These are phyloP conservation scores for Reutealis trisperma DNA, from an alignment of 345 rosid genomes.

Conservation along the genomic window DNA sequence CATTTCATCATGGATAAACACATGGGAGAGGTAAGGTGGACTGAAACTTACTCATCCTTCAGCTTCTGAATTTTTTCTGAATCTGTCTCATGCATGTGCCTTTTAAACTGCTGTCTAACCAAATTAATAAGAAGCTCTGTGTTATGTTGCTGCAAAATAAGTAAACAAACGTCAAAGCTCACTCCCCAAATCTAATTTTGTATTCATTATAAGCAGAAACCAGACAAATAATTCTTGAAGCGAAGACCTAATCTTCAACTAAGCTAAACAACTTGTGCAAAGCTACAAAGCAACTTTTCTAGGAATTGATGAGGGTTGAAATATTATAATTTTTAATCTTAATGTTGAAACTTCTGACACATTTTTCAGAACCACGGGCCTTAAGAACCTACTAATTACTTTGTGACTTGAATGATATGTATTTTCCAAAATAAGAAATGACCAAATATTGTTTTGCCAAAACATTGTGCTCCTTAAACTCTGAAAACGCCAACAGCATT, in stretches of 20 bases:
- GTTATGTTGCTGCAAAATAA: conserved; percentile 74
- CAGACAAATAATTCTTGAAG: background rate
- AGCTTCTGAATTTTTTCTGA: conserved; percentile 85
- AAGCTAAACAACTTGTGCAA: background rate
- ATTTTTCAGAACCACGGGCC: background rate
- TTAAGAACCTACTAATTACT: background rate
- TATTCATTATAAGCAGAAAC: background rate
- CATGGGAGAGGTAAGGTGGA: background rate
- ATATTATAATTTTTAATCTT: background rate
- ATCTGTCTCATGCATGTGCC: conserved; percentile 78
- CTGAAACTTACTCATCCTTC: conserved; percentile 78
- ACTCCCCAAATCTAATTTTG: background rate
- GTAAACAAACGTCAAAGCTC: conserved; percentile 5
- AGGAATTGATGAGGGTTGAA: background rate
- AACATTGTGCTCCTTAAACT: background rate
- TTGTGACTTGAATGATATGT: background rate
- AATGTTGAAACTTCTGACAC: background rate
- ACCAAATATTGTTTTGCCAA: background rate
- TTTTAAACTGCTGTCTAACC: conserved; percentile 90
- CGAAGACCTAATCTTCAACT: background rate
- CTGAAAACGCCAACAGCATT: no score
- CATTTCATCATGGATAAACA: background rate
- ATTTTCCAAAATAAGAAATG: background rate
- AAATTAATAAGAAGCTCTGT: conserved; percentile 69
- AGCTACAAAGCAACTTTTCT: background rate